These are phyloP conservation scores for Saturnispora gosingensis DNA, from an alignment of 805 yeast species.

Conservation along the genomic window DNA sequence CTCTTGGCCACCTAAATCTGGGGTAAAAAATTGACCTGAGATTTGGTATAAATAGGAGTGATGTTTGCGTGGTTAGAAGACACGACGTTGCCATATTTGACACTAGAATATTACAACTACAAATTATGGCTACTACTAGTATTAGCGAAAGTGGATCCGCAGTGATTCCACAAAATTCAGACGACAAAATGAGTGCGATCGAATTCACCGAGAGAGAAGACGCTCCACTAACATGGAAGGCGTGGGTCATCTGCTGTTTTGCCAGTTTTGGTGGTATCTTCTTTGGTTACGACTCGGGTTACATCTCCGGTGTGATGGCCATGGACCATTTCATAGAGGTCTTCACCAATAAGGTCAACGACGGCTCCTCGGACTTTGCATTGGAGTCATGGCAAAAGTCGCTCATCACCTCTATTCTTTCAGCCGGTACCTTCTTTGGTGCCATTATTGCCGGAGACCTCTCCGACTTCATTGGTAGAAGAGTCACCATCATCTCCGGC, in stretches of 20 bases:
- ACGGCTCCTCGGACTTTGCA: slow-evolving; percentile 16
- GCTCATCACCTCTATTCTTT: slow-evolving; percentile 61
- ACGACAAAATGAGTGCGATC: background rate
- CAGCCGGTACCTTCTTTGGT: slow-evolving; percentile 65
- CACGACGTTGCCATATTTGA: background rate
- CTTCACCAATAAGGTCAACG: slow-evolving; percentile 28
- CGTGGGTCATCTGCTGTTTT: slow-evolving; percentile 39
- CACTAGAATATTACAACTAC: background rate
- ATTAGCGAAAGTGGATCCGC: background rate
- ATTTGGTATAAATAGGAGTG: background rate
- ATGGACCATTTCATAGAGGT: slow-evolving; percentile 39
- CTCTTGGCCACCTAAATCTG: background rate
- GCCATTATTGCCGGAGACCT: slow-evolving; percentile 53
- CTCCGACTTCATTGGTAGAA: slow-evolving; percentile 38
- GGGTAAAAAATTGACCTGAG: background rate
- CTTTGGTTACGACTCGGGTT: slow-evolving; percentile 63
- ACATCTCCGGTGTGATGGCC: slow-evolving; percentile 56
- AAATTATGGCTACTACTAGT: background rate
- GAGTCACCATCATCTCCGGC: slow-evolving; percentile 36
- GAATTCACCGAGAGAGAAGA: slow-evolving; percentile 19
- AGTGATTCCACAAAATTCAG: background rate
- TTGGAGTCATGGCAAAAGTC: slow-evolving; percentile 27
- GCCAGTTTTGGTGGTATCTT: slow-evolving; percentile 62
- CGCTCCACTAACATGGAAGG: slow-evolving; percentile 30
- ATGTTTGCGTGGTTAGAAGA: background rate